These are phyloP conservation scores for Coemansia sp. DNA, from an alignment of 192 early-diverging fungal genomes.

Conservation along the genomic window DNA sequence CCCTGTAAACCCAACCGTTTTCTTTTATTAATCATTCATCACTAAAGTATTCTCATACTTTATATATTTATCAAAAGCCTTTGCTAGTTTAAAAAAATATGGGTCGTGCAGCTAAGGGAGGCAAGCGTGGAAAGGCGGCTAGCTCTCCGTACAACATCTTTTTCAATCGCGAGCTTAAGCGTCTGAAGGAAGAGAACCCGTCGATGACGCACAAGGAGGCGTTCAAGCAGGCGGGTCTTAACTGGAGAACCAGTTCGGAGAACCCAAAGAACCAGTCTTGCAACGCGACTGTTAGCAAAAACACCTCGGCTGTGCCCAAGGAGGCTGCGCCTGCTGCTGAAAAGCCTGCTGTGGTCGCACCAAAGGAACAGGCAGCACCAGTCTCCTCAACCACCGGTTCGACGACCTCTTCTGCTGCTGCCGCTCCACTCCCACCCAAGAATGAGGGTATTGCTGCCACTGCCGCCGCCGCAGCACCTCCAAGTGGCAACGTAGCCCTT, in stretches of 20 bases:
- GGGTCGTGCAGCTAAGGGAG: slow-evolving; percentile 11
- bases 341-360: too few relatives aligned
- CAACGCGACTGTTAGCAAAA: not conserved
- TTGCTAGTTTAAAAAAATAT: not conserved
- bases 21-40: too few relatives aligned
- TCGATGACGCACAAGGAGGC: slow-evolving; percentile 43
- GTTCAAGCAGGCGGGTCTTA: slow-evolving; percentile 44
- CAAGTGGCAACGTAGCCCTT: too few relatives aligned
- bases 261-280: slow-evolving; percentile 40
- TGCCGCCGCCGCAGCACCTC: too few relatives aligned
- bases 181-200: slow-evolving; percentile 38
- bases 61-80: too few relatives aligned
- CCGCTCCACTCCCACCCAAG: too few relatives aligned
- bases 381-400: too few relatives aligned
- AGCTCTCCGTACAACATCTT: slow-evolving; percentile 31
- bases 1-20: too few relatives aligned
- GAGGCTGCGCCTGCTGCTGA: not conserved
- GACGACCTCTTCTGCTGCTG: too few relatives aligned
- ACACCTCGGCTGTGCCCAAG: not conserved
- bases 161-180: slow-evolving; percentile 42
- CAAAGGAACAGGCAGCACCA: too few relatives aligned
- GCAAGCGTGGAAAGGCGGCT: slow-evolving; percentile 19
- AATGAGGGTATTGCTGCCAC: too few relatives aligned
- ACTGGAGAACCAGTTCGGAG: slow-evolving; percentile 39
- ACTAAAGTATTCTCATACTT: too few relatives aligned